Evolutionary conservation across 2,329 filamentous ascomycete species (phyloP).

Genomic region (Fusarium clavum): DNA sequence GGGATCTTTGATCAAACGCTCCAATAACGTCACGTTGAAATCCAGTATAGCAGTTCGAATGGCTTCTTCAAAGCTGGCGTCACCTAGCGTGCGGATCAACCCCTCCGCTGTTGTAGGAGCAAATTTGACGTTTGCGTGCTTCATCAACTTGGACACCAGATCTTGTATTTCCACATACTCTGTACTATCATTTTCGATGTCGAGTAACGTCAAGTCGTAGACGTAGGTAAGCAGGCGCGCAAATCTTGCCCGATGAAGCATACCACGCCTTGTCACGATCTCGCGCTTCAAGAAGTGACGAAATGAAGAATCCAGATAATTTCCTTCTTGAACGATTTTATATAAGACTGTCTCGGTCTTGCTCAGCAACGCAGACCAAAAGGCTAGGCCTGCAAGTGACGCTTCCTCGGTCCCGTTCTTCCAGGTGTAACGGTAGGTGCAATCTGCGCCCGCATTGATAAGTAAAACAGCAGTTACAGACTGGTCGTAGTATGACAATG

Average conservation of each 20-base stretch:
- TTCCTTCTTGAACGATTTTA: constrained; percentile 26
- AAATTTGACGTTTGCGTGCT: constrained; percentile 26
- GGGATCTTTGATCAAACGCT: constrained; percentile 46
- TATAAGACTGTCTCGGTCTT: constrained; percentile 43
- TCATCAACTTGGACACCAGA: constrained; percentile 31
- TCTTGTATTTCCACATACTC: constrained; percentile 31
- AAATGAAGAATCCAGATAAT: constrained; percentile 34
- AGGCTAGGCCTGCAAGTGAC: constrained; percentile 42
- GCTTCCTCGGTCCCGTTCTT: constrained; percentile 27
- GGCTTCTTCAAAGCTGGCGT: constrained; percentile 37
- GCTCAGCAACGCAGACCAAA: constrained; percentile 45
- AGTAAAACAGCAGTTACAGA: constrained; percentile 40
- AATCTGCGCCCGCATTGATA: constrained; percentile 39
- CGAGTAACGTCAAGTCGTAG: constrained; percentile 41
- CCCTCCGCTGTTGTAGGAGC: constrained; percentile 3
- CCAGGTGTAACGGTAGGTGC: constrained; percentile 30
- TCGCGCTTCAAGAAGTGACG: constrained; percentile 29
- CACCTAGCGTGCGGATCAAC: constrained; percentile 26
- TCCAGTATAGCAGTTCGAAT: constrained; percentile 46
- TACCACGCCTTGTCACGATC: constrained; percentile 18
- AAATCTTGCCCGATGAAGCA: constrained; percentile 26
- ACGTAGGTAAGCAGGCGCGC: constrained; percentile 40
- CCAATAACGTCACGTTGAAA: constrained; percentile 39
- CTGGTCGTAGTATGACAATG: constrained; percentile 5
- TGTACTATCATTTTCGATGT: background rate